Evolutionary conservation across 495 filamentous ascomycete genomes (phyloP).

Genomic region (Chlorociboria aeruginascens): DNA sequence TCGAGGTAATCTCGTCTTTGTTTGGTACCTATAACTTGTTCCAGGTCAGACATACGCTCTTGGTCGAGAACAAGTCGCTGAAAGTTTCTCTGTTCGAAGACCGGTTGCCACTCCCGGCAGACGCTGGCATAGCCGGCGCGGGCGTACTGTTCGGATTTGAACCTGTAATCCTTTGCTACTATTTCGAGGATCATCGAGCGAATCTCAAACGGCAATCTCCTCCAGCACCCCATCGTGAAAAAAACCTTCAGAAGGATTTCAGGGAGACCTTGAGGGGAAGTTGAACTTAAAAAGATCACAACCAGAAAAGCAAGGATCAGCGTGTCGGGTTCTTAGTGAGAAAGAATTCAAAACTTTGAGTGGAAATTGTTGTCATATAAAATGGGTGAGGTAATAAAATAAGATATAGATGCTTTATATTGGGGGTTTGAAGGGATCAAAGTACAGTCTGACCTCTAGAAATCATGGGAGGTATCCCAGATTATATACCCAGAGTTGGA

Average conservation of each 20-base stretch:
- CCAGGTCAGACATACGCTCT: slow-evolving; percentile 14
- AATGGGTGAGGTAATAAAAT: too few species aligned
- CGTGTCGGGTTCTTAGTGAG: slow-evolving; percentile 6
- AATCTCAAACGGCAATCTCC: slow-evolving; percentile 15
- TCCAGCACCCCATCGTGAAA: slow-evolving; percentile 14
- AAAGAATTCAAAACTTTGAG: too few species aligned
- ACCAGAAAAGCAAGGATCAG: slow-evolving; percentile 13
- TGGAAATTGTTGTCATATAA: too few species aligned
- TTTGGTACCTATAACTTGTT: slow-evolving; percentile 14
- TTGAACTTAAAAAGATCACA: slow-evolving; percentile 11
- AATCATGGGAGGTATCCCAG: too few species aligned
- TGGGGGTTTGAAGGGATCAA: too few species aligned
- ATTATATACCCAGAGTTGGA: too few species aligned
- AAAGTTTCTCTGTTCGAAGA: slow-evolving; percentile 19
- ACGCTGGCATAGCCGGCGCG: slow-evolving; percentile 15
- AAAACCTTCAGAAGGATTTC: slow-evolving; percentile 7
- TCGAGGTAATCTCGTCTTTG: slow-evolving; percentile 14
- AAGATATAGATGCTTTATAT: too few species aligned
- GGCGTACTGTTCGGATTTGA: slow-evolving; percentile 14
- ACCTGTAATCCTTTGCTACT: slow-evolving; percentile 17
- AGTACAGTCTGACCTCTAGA: too few species aligned
- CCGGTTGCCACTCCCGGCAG: slow-evolving; percentile 18
- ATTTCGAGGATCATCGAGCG: slow-evolving; percentile 16
- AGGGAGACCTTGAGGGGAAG: slow-evolving; percentile 7
- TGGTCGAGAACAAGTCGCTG: slow-evolving; percentile 17